Conservation (phyloP, 495 filamentous ascomycete genomes). For the Penicillium antarcticum region DNA sequence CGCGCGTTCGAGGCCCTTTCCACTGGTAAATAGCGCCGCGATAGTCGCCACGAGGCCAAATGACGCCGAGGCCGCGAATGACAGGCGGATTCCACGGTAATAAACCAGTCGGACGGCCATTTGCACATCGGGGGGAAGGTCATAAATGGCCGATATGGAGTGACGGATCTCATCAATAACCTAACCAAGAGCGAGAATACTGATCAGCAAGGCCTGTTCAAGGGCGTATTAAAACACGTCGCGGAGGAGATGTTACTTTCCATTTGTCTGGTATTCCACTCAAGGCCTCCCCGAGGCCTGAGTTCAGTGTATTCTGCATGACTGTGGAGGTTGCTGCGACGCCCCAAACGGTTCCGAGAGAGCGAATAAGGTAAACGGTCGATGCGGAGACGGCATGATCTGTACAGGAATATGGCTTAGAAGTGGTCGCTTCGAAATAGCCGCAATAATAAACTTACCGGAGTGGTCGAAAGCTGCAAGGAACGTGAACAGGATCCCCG, state of each 20-base stretch:
- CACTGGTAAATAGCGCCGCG: constrained; percentile 49
- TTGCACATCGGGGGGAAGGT: constrained; percentile 56
- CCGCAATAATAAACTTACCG: constrained; percentile 34
- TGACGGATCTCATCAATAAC: constrained; percentile 60
- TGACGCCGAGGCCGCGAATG: constrained; percentile 51
- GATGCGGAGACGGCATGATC: constrained; percentile 65
- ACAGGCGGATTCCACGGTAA: constrained; percentile 52
- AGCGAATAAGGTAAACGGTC: constrained; percentile 61
- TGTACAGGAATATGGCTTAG: constrained; percentile 15
- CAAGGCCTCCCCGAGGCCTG: constrained; percentile 54
- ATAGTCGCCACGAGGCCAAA: constrained; percentile 49
- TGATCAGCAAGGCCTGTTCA: constrained; percentile 16
- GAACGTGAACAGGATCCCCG: constrained; percentile 59
- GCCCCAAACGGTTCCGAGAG: constrained; percentile 61
- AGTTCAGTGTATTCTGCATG: constrained; percentile 59
- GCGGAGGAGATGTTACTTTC: constrained; percentile 53
- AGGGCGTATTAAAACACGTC: neutral
- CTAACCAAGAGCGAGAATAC: constrained; percentile 25
- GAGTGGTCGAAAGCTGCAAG: constrained; percentile 61
- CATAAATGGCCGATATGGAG: constrained; percentile 52
- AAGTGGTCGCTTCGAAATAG: neutral
- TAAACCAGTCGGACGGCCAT: constrained; percentile 58
- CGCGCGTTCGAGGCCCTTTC: constrained; percentile 36
- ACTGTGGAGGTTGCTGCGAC: constrained; percentile 61
- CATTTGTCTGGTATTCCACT: constrained; percentile 62